Conservation (phyloP, 805 yeast genomes). For the Myxozyma kluyveri region DNA sequence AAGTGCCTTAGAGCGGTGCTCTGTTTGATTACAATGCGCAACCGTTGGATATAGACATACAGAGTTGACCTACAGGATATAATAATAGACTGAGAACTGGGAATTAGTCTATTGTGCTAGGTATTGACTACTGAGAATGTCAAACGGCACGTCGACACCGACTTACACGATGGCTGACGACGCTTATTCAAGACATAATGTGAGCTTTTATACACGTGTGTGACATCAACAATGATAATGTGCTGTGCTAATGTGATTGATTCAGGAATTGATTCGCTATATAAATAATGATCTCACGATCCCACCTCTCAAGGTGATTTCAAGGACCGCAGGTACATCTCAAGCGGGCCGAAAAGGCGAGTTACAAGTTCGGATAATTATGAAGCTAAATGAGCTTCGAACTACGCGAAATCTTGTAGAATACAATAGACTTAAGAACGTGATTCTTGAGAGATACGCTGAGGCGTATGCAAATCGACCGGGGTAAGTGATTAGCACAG, state of each 20-base stretch:
- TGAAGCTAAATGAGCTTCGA: conserved; percentile 39
- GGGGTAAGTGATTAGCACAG: conserved; percentile 6
- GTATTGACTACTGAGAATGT: background rate
- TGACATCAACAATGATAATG: too few species aligned
- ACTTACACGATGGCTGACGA: too few species aligned
- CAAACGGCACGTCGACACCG: too few species aligned
- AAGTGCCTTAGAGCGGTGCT: too few species aligned
- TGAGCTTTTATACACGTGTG: too few species aligned
- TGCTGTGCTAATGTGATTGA: background rate
- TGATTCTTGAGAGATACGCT: conserved; percentile 12
- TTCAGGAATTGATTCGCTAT: conserved; percentile 22
- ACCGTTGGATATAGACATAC: too few species aligned
- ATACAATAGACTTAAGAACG: conserved; percentile 4
- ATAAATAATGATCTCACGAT: conserved; percentile 32
- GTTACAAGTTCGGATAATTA: conserved; percentile 52
- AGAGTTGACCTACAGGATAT: too few species aligned
- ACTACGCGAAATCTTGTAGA: background rate
- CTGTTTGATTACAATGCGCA: too few species aligned
- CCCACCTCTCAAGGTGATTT: conserved; percentile 34
- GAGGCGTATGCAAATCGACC: conserved; percentile 5
- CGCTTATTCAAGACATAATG: too few species aligned
- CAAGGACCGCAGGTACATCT: conserved; percentile 45
- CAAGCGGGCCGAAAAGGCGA: conserved; percentile 61
- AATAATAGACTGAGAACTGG: too few species aligned
- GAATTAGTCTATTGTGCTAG: background rate